Evolutionary conservation across 2,329 filamentous ascomycete species (phyloP), one percentile per base, ranked within the genome.

Genomic region (Xylariales sp.): DNA sequence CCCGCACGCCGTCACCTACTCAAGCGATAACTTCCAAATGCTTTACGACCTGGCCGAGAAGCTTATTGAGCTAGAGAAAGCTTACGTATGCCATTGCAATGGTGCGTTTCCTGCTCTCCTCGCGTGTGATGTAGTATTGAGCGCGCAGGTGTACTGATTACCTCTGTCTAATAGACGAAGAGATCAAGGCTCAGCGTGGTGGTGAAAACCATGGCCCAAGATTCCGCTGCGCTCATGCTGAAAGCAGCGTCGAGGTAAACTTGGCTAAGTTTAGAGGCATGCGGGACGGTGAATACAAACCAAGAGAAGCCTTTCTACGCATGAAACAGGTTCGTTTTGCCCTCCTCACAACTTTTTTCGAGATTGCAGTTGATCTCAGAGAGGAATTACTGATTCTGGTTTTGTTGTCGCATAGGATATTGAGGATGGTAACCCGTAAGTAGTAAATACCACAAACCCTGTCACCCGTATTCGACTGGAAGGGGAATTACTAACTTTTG

Each of bases 1-100:
- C 71, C 94, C 94, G 0, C 86, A 86, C 73, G 86, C 87, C 71
- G 89, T 97, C 73, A 97, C 95, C 3, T 91, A 97, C 80, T 93
- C 93, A 36, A 95, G 91, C 75, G 95, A 98, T 80, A 92, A 97
- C 81, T 98, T 97, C 78, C 89, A 95, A 74, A 88, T 87, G 75
- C 86, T 98, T 3, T 98, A 97, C 78, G 92, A 95, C 68, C 85
- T 97, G 54, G 94, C 94, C 10, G 93, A 97, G 81, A 89, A 95
- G 79, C 82, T 98, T 64, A 94, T 97, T 71, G 83, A 83, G 52
- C 84, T 89, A 52, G 92, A 88, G 53, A 87, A 84, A 75, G 88
- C 86, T 32, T 98, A 98, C 75, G 93, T 98, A 41, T 98, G 95
- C 80, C 91, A 96, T 77, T 98, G 95, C 79, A 87, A 87, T 49